phyloP scores from a whole-genome alignment of 2,329 filamentous ascomycete species.

The Botryotinia convoluta region DNA sequence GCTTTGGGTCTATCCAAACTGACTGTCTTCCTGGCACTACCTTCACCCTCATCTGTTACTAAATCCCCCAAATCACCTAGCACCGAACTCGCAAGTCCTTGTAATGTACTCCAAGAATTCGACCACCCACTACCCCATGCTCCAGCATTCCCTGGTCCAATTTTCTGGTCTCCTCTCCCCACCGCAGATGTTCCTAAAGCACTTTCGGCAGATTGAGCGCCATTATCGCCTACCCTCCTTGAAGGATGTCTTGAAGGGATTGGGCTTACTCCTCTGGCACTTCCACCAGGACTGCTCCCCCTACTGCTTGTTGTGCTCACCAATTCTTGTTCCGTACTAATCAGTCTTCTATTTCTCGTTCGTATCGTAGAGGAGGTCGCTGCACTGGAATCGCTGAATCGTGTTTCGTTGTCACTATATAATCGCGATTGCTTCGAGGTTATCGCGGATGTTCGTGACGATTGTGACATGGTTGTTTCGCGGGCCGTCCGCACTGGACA shows the following conservation, averaged over 20 bases:
- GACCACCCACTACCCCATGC: conserved; percentile 31
- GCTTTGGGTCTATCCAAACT: conserved; percentile 19
- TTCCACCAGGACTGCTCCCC: conserved; percentile 37
- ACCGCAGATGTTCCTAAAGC: conserved; percentile 8
- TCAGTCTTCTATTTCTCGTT: conserved; percentile 35
- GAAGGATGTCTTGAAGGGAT: conserved; percentile 46
- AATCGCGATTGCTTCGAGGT: conserved; percentile 21
- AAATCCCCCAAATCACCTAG: conserved; percentile 29
- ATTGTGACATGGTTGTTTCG: conserved; percentile 25
- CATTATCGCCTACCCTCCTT: conserved; percentile 16
- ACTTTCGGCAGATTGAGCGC: conserved; percentile 1
- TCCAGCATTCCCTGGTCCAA: conserved; percentile 14
- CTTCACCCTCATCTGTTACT: conserved; percentile 25
- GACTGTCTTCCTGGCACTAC: conserved; percentile 12
- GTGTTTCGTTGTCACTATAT: conserved; percentile 15
- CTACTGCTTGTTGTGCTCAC: conserved; percentile 32
- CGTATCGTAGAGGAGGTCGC: conserved; percentile 29
- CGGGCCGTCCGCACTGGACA: conserved; percentile 29
- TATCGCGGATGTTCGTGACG: conserved; percentile 25
- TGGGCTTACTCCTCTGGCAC: conserved; percentile 49
- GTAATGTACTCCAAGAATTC: conserved; percentile 36
- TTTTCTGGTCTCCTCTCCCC: conserved; percentile 4
- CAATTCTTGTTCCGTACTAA: conserved; percentile 37
- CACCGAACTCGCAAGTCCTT: conserved; percentile 38
- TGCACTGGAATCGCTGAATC: conserved; percentile 11